phyloP scores from a whole-genome alignment of 106 monocot genomes.

The Acanthochlamys bracteata region DNA sequence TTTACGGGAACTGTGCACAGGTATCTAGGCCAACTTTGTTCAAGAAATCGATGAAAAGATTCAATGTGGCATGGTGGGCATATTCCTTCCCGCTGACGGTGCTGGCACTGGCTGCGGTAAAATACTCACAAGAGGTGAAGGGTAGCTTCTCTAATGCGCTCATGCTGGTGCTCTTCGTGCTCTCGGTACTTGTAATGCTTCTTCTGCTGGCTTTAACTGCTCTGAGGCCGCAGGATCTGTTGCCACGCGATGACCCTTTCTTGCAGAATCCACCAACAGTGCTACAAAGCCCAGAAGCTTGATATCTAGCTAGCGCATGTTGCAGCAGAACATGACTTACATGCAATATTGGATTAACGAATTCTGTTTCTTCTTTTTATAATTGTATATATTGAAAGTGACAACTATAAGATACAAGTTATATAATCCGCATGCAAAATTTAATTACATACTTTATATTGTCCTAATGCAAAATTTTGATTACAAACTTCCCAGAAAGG shows the following conservation, averaged over 20 bases:
- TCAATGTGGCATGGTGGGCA: slow-evolving; percentile 31
- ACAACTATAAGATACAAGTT: too few species aligned
- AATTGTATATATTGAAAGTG: too few species aligned
- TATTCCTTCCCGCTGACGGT: slow-evolving; percentile 25
- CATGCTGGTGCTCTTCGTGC: slow-evolving; percentile 14
- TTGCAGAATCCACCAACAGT: too few species aligned
- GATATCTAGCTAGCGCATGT: too few species aligned
- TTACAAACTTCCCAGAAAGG: too few species aligned
- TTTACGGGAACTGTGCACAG: slow-evolving; percentile 6
- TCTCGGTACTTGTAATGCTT: slow-evolving; percentile 13
- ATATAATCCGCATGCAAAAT: too few species aligned
- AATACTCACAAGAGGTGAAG: slow-evolving; percentile 16
- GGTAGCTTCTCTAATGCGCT: slow-evolving; percentile 7
- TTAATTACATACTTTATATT: too few species aligned
- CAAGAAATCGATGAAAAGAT: slow-evolving; percentile 21
- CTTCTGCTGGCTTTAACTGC: slow-evolving; percentile 9
- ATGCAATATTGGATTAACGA: too few species aligned
- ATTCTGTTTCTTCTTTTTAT: too few species aligned
- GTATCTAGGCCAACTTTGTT: slow-evolving; percentile 20
- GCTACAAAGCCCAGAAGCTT: too few species aligned
- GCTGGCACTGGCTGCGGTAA: slow-evolving; percentile 21
- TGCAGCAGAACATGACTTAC: too few species aligned
- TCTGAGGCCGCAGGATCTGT: slow-evolving; percentile 4
- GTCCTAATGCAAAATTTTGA: too few species aligned
- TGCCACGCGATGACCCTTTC: slow-evolving; percentile 16